Percentiles rank a stretch among this genome's conserved stretches.
Conservation (phyloP, 108 stramenopile genomes). For the Nitzschia sp. region DNA sequence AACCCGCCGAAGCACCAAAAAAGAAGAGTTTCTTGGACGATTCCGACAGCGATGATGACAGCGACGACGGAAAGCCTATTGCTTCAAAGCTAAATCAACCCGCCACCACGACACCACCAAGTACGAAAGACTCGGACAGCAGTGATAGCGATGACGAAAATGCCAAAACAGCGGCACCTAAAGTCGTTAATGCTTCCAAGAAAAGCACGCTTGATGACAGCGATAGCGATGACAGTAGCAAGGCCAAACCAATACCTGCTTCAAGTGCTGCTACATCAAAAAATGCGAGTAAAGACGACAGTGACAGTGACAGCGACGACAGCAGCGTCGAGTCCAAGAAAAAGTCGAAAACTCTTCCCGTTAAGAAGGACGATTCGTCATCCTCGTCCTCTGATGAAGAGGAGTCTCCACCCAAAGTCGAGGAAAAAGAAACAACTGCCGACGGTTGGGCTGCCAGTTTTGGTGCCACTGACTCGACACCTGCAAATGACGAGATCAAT, state of each 20-base stretch:
- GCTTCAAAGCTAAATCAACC: neutral
- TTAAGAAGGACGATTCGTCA: slow-evolving; percentile 4
- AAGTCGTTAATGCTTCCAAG: neutral
- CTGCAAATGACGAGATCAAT: neutral
- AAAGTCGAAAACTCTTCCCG: neutral
- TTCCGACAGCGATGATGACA: slow-evolving; percentile 2
- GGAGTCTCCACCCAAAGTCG: neutral
- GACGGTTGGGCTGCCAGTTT: neutral
- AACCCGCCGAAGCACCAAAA: neutral
- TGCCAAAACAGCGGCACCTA: neutral
- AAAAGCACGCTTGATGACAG: slow-evolving; percentile 9
- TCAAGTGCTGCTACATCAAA: neutral
- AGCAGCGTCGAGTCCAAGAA: neutral
- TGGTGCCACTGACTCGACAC: neutral
- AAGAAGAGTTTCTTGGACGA: slow-evolving; percentile 13
- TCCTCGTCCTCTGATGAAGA: neutral
- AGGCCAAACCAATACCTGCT: slow-evolving; percentile 1
- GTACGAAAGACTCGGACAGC: slow-evolving; percentile 8
- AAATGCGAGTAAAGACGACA: neutral
- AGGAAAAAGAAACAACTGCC: neutral
- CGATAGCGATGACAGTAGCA: slow-evolving; percentile 12
- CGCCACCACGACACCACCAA: neutral
- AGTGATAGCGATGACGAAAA: slow-evolving; percentile 6
- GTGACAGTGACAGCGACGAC: neutral
- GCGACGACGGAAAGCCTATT: neutral